Evolutionary conservation across 2,329 filamentous ascomycete genomes (phyloP).

Genomic region (Aspergillus novofumigatus): DNA sequence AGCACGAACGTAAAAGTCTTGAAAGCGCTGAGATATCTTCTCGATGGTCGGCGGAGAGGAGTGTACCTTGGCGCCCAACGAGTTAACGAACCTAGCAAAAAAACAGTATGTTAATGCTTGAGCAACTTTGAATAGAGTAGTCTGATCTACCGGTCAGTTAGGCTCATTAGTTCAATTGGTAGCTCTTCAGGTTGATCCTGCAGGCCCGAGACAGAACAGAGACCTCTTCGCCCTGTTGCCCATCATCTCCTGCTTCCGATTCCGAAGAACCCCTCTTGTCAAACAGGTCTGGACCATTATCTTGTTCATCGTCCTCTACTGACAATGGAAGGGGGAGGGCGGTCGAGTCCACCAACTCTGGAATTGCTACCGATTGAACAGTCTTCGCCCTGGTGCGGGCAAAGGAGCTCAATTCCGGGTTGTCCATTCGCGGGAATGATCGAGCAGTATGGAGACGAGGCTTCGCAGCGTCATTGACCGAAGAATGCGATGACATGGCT

Average conservation of each 20-base stretch:
- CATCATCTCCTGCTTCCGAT: slow-evolving; percentile 26
- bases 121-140: not conserved
- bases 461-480: slow-evolving; percentile 20
- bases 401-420: slow-evolving; percentile 18
- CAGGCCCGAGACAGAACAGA: slow-evolving; percentile 34
- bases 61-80: slow-evolving; percentile 80
- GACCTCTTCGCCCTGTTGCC: slow-evolving; percentile 28
- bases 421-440: slow-evolving; percentile 33
- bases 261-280: slow-evolving; percentile 39
- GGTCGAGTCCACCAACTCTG: slow-evolving; percentile 24
- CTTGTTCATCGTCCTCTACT: slow-evolving; percentile 20
- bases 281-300: slow-evolving; percentile 38
- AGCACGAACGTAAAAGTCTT: slow-evolving; percentile 85
- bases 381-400: slow-evolving; percentile 23
- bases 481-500: slow-evolving; percentile 24
- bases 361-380: slow-evolving; percentile 19
- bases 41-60: slow-evolving; percentile 79
- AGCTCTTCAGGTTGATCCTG: slow-evolving; percentile 79
- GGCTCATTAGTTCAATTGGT: slow-evolving; percentile 85
- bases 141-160: slow-evolving; percentile 71
- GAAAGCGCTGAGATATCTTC: slow-evolving; percentile 77
- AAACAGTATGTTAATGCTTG: slow-evolving; percentile 6
- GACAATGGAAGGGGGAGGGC: slow-evolving; percentile 19
- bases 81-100: slow-evolving; percentile 74
- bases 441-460: slow-evolving; percentile 24